Conservation (phyloP, 2,329 filamentous ascomycete genomes). For the Colletotrichum tabaci region DNA sequence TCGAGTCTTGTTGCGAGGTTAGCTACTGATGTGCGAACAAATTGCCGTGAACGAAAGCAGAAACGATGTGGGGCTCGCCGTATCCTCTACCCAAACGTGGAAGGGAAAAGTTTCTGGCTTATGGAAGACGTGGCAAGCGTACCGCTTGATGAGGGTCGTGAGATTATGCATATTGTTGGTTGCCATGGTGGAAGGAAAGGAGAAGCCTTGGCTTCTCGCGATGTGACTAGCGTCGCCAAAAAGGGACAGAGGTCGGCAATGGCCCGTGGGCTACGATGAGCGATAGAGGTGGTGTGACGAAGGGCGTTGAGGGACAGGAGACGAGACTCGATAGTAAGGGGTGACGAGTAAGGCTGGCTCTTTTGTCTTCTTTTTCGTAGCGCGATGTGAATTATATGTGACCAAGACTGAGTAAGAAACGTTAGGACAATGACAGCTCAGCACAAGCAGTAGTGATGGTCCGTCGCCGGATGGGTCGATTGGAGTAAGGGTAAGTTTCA, state of each 20-base stretch:
- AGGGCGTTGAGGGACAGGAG: neutral
- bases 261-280: neutral
- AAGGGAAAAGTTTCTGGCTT: conserved; percentile 33
- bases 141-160: conserved; percentile 98
- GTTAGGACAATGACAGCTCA: conserved; percentile 1
- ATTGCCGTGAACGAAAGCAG: neutral
- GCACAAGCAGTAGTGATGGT: neutral
- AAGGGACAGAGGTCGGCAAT: conserved; percentile 16
- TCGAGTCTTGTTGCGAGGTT: conserved; percentile 81
- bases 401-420: neutral
- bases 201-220: conserved; percentile 23
- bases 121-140: conserved; percentile 53
- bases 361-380: neutral
- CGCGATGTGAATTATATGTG: neutral
- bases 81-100: neutral
- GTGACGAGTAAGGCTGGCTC: neutral
- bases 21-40: conserved; percentile 52
- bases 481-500: conserved; percentile 20
- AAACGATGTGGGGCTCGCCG: neutral
- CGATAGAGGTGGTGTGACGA: conserved; percentile 29
- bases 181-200: conserved; percentile 68
- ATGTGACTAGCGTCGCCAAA: neutral
- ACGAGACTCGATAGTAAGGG: neutral
- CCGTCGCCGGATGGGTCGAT: neutral
- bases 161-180: conserved; percentile 94